Base-by-base conservation (phyloP, 176 grass and related monocot genomes). In the Aegilops bicornis region DNA sequence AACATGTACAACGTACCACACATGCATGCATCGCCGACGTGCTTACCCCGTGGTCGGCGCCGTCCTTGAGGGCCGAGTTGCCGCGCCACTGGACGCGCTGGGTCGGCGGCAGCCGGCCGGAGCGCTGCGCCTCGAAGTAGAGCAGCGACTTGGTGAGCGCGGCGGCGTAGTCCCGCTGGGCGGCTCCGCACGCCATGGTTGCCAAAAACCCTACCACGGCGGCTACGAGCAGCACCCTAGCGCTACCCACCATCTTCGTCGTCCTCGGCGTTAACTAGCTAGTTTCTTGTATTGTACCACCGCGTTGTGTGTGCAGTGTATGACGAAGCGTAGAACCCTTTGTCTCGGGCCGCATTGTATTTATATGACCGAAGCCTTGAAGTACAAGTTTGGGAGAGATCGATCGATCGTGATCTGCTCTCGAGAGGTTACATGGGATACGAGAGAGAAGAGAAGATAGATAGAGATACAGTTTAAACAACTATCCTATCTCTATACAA, bases 61-160 rank as follows among this genome's bases (percentile, higher is more conserved):
- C 94, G 61, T 97, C 94, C 14, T n/a, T 10, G 43, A 90, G 78
- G 11, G 91, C 94, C 13, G 94, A 97, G 85, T 94, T 76, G 16
- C 78, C 85, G 6, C 94, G 94, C 94, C 94, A 97, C 31, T 14
- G 37, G 16, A 94, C 91, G 42, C 94, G 91, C 88, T 94, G 94
- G 56, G n/a, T 63, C 1, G 82, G 19, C 16, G 91, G 94, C 35
- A 97, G 76, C 66, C 17, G 84, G 10, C 94, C 94, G 31, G 94
- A 93, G 58, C 94, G 89, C 82, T 97, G 94, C 8, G 76, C 87
- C 79, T 97, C 94, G 82, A 90, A 97, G 68, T 97, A 97, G 42
- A 97, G 94, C 83, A 97, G 92, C 27, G 91, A 92, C 19, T 88
- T 91, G 25, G 82, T 45, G 22, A 95, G 87, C 3, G 94, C 94